Conservation (phyloP, 805 yeast genomes). For the Candida piceae region DNA sequence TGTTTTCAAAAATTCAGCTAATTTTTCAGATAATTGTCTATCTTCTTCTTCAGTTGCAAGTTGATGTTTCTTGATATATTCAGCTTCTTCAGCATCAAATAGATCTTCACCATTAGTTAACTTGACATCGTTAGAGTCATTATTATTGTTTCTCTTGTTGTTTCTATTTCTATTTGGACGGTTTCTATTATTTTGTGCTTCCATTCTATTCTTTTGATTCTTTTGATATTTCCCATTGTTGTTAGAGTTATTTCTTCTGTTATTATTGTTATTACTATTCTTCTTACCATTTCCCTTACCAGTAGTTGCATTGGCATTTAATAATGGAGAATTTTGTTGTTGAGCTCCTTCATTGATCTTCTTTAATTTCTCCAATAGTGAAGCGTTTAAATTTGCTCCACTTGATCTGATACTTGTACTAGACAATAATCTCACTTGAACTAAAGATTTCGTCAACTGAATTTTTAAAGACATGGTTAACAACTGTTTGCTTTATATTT, state of each 20-base stretch:
- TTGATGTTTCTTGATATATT: no score
- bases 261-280: neutral
- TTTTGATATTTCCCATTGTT: neutral
- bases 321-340: no score
- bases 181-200: neutral
- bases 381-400: neutral
- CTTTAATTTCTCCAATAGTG: neutral
- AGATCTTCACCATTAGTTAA: neutral
- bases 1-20: no score
- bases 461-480: neutral
- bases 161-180: neutral
- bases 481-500: no score
- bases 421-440: neutral
- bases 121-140: neutral
- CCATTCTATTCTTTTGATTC: neutral
- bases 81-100: neutral
- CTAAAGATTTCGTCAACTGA: neutral
- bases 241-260: neutral
- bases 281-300: neutral
- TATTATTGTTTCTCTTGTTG: conserved; percentile 1
- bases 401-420: no score
- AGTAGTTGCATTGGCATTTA: neutral
- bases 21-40: neutral
- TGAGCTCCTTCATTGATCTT: neutral
- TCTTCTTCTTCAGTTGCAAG: neutral